A percentile compares a stretch with the other conserved stretches of the same genome.
phyloP scores from a whole-genome alignment of 805 yeast genomes.

The Candida dajiaensis region DNA sequence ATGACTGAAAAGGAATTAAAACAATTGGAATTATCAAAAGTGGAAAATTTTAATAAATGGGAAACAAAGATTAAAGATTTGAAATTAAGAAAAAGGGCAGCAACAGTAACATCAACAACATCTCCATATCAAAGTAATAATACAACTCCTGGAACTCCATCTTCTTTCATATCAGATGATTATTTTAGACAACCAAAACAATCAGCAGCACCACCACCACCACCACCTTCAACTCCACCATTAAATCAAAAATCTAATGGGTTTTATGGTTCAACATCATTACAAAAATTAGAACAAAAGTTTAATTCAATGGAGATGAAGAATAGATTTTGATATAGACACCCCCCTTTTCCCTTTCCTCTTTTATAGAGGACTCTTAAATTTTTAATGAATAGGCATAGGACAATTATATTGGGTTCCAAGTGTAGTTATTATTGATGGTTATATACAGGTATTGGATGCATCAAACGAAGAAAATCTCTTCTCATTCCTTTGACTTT shows the following conservation, averaged over 20 bases:
- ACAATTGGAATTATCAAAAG: constrained; percentile 14
- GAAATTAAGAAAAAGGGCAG: not conserved
- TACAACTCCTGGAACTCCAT: not conserved
- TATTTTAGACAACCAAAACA: not conserved
- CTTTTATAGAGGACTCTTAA: too few relatives aligned
- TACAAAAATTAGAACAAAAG: constrained; percentile 9
- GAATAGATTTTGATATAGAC: not conserved
- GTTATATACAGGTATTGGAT: too few relatives aligned
- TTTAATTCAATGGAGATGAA: constrained; percentile 4
- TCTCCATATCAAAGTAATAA: not conserved
- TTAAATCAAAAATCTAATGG: not conserved
- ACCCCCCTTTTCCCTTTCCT: too few relatives aligned
- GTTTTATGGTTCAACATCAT: constrained; percentile 3
- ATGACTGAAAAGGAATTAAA: constrained; percentile 16
- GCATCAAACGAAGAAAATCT: too few relatives aligned
- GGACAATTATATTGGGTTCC: too few relatives aligned
- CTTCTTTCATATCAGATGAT: not conserved
- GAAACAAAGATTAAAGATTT: constrained; percentile 15
- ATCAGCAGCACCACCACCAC: not conserved
- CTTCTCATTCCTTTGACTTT: too few relatives aligned
- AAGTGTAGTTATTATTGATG: too few relatives aligned
- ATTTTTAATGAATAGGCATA: too few relatives aligned
- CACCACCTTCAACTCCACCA: not conserved
- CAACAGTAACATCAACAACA: not conserved
- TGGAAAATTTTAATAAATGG: constrained; percentile 21